Evolutionary conservation across 352 stramenopile genomes (phyloP).

Genomic region (Pythium scleroteichum): DNA sequence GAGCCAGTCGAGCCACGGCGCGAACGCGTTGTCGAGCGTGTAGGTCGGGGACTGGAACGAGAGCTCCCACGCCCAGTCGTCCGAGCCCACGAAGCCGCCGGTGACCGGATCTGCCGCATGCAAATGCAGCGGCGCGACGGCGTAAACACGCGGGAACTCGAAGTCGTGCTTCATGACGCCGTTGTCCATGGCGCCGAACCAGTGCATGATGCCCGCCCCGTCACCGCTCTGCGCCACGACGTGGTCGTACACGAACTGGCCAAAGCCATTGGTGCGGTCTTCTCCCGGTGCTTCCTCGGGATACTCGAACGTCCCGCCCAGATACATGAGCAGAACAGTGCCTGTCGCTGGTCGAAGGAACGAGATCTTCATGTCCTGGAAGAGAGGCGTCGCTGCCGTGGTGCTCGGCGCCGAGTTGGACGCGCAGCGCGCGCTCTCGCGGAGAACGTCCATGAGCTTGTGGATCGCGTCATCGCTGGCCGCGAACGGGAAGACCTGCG

Average conservation of each 20-base stretch:
- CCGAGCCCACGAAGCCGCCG: not conserved
- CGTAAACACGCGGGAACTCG: conserved; percentile 7
- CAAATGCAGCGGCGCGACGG: conserved; percentile 3
- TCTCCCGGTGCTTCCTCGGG: not conserved
- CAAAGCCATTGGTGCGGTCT: conserved; percentile 1
- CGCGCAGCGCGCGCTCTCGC: conserved; percentile 6
- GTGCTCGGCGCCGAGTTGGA: not conserved
- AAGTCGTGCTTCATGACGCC: conserved; percentile 7
- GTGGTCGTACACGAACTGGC: conserved; percentile 13
- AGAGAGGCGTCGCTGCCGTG: not conserved
- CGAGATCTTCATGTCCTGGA: conserved; percentile 3
- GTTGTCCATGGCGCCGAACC: not conserved
- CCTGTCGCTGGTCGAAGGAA: not conserved
- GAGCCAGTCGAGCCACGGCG: conserved; percentile 19
- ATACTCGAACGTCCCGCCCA: not conserved
- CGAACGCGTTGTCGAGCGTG: conserved; percentile 7
- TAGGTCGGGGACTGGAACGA: conserved; percentile 16
- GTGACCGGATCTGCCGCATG: not conserved
- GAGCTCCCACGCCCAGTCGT: conserved; percentile 19
- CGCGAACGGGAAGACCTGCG: conserved; percentile 4
- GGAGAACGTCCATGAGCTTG: conserved; percentile 1
- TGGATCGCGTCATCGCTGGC: not conserved
- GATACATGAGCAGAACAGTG: not conserved
- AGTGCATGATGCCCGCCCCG: not conserved
- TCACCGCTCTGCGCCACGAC: not conserved